Base-by-base conservation (phyloP, 1,284 basidiomycete genomes). In the Inonotus obliquus region DNA sequence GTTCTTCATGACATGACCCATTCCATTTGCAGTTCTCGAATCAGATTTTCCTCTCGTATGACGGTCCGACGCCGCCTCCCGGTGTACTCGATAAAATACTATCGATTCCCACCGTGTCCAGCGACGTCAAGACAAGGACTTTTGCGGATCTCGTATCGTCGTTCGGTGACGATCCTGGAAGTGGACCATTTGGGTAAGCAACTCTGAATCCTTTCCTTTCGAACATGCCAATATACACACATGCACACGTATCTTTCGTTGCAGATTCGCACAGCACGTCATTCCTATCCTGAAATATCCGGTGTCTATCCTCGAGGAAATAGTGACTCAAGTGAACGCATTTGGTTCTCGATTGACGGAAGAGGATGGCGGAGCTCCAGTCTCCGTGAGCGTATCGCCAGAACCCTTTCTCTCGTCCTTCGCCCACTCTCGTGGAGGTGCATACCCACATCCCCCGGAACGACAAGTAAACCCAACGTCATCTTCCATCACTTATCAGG, bases 181-280 rank as follows among this genome's bases (percentile, higher is more conserved):
- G 59, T 21, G 61, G 61, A 5, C 51, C 57, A 14, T 63, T 63
- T 35, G 57, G 57, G 61, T 63, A 27, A 44, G 55, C 10, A 44
- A 7, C 7, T 52, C 25, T 38, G 19, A 21, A 6, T 47, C 29
- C 2, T 44, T 38, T n/a, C 1, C 5, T 14, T 49, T 41, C 21
- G 37, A 32, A 19, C 39, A n/a, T 29, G 2, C 9, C 35, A 23
- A 44, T 14, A 45, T 2, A 23, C 7, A 1, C 14, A 51, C 48
- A 29, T 27, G 21, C 49, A 51, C 10, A 3, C 10, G 25, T 51
- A 14, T 13, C 11, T 1, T 14, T n/a, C n/a, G n/a, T 6, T 13
- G 19, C 5, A 62, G 61, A 3, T 48, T 57, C 23, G 56, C 56
- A 9, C 38, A 47, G 17, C 57, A 60, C 21, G 44, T 49, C n/a